These are phyloP conservation scores for Sporothrix humicola DNA, from an alignment of 2,329 filamentous ascomycete genomes.

Conservation along the genomic window DNA sequence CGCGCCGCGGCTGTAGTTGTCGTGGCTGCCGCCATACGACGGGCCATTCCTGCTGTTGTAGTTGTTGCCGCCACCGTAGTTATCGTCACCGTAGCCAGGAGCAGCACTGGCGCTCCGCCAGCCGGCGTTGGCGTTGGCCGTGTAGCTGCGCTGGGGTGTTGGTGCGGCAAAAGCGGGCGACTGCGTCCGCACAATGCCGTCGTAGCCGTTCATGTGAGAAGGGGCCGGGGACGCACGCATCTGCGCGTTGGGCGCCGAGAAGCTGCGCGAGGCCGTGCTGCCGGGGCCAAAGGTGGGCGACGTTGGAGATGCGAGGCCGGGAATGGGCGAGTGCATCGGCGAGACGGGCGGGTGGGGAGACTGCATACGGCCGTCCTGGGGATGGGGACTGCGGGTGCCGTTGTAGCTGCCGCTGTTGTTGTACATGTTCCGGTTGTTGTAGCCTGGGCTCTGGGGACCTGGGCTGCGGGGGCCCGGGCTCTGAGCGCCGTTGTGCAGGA, in stretches of 20 bases:
- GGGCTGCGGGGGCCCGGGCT: background rate
- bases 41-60: constrained; percentile 19
- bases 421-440: constrained; percentile 23
- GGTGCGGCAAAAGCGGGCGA: constrained; percentile 28
- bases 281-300: constrained; percentile 16
- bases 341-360: constrained; percentile 1
- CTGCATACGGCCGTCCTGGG: constrained; percentile 1
- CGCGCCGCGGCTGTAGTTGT: background rate
- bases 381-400: constrained; percentile 8
- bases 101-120: background rate
- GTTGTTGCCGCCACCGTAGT: background rate
- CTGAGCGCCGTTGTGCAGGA: constrained; percentile 39
- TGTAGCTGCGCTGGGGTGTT: constrained; percentile 36
- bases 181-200: constrained; percentile 28
- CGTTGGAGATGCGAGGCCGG: constrained; percentile 22
- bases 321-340: constrained; percentile 20
- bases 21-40: constrained; percentile 18
- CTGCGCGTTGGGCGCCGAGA: constrained; percentile 38
- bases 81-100: background rate
- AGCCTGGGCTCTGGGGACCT: constrained; percentile 26
- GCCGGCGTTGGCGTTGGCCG: constrained; percentile 12
- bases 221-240: constrained; percentile 29
- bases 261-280: constrained; percentile 38
- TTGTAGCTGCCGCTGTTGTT: background rate
- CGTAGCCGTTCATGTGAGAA: background rate